Evolutionary conservation across 306 rosid genomes (phyloP).

Genomic region (Castanopsis chinensis): DNA sequence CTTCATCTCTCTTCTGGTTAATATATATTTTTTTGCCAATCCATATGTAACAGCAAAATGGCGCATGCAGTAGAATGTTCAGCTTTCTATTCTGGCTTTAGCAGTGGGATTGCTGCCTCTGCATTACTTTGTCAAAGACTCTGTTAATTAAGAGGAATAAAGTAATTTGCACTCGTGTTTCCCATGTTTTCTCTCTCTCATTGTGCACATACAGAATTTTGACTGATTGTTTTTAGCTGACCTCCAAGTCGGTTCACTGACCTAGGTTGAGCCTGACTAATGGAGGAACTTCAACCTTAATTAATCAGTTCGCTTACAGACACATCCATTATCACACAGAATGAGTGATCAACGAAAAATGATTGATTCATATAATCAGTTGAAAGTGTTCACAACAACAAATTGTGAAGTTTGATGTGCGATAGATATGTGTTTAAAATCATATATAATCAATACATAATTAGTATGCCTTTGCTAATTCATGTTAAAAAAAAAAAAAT

Average conservation of each 20-base stretch:
- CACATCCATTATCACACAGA: too few species aligned
- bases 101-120: conserved; percentile 8
- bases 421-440: too few species aligned
- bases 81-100: conserved; percentile 22
- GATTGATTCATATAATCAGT: too few species aligned
- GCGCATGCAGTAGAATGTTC: conserved; percentile 16
- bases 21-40: too few species aligned
- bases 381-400: too few species aligned
- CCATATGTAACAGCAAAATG: not conserved
- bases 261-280: not conserved
- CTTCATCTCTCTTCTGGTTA: too few species aligned
- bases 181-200: not conserved
- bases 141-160: conserved; percentile 14
- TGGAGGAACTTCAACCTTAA: not conserved
- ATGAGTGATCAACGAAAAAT: too few species aligned
- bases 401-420: too few species aligned
- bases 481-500: too few species aligned
- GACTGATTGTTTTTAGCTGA: not conserved
- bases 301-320: too few species aligned
- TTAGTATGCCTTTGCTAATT: too few species aligned
- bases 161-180: conserved; percentile 2
- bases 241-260: not conserved
- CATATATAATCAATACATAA: too few species aligned
- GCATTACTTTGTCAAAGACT: conserved; percentile 26
- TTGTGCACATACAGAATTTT: not conserved